Evolutionary conservation across 1,284 basidiomycete species (phyloP).

Genomic region (Sporisorium sorghi): DNA sequence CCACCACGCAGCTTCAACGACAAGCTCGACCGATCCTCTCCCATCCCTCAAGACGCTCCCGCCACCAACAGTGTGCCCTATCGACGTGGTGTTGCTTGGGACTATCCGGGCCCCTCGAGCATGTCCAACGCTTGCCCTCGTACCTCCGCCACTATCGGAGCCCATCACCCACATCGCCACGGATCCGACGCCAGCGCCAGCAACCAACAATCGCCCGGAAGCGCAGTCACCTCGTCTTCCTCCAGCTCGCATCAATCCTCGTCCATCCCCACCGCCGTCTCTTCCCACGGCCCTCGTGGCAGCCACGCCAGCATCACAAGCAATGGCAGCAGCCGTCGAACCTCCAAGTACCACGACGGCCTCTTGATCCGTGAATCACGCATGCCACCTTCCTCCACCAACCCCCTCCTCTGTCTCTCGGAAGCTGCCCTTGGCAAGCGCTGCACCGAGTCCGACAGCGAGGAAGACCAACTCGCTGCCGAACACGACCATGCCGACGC

Average conservation of each 20-base stretch:
- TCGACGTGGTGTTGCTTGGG: slow-evolving; percentile 25
- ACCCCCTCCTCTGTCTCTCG: slow-evolving; percentile 48
- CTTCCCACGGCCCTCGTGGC: slow-evolving; percentile 22
- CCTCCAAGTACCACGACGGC: slow-evolving; percentile 50
- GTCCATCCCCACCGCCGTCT: slow-evolving; percentile 22
- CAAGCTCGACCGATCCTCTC: slow-evolving; percentile 31
- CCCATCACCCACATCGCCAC: slow-evolving; percentile 19
- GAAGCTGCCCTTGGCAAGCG: slow-evolving; percentile 51
- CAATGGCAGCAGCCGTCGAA: slow-evolving; percentile 34
- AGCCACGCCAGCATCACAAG: slow-evolving; percentile 25
- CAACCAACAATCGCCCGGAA: slow-evolving; percentile 42
- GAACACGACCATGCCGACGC: slow-evolving; percentile 15
- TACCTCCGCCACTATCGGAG: slow-evolving; percentile 2
- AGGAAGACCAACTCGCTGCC: slow-evolving; percentile 37
- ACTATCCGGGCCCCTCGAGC: slow-evolving; percentile 6
- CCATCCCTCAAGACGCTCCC: slow-evolving; percentile 10
- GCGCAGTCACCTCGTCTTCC: slow-evolving; percentile 29
- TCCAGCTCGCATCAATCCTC: slow-evolving; percentile 28
- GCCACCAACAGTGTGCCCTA: slow-evolving; percentile 2
- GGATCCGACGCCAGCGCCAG: slow-evolving; percentile 39
- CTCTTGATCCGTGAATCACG: slow-evolving; percentile 46
- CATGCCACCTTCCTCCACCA: slow-evolving; percentile 51
- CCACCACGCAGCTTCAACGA: not conserved
- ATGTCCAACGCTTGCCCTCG: slow-evolving; percentile 10
- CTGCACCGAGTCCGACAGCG: slow-evolving; percentile 46